Conservation (phyloP, 306 rosid species). For the Lupinus albus region DNA sequence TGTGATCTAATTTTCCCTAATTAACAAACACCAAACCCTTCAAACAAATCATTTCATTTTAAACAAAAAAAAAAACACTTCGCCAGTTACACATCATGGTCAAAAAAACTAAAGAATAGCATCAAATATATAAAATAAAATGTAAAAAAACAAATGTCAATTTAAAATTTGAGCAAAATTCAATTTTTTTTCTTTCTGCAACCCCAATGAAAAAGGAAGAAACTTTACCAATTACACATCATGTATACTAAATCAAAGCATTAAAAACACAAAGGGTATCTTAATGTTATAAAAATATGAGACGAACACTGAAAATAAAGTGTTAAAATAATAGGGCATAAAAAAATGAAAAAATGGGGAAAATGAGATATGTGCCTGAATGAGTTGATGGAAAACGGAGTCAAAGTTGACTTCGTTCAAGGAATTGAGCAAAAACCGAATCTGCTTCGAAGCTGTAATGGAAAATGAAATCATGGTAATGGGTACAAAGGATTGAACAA, state of each 20-base stretch:
- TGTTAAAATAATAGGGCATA: background rate
- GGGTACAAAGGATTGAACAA: slow-evolving; percentile 2
- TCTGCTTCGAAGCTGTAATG: slow-evolving; percentile 66
- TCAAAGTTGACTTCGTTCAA: slow-evolving; percentile 74
- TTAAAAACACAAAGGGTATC: background rate
- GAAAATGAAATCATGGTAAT: slow-evolving; percentile 63
- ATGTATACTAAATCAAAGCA: background rate
- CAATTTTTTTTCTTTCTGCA: too few relatives aligned
- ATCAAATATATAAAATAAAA: background rate
- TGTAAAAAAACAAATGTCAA: background rate
- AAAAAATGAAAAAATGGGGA: background rate
- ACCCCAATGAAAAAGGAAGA: background rate
- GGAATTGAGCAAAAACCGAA: slow-evolving; percentile 82
- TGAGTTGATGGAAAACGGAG: slow-evolving; percentile 70
- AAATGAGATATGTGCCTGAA: slow-evolving; percentile 52
- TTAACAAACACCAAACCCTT: background rate
- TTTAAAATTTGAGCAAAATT: too few relatives aligned
- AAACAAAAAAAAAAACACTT: background rate
- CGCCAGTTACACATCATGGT: background rate
- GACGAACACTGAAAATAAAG: background rate
- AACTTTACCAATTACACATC: slow-evolving; percentile 17
- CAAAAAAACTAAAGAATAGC: slow-evolving; percentile 12
- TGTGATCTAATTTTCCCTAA: background rate
- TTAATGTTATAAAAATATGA: background rate
- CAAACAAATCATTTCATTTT: background rate